phyloP scores from a whole-genome alignment of 331 rosid genomes.

The Acacia pycnantha region DNA sequence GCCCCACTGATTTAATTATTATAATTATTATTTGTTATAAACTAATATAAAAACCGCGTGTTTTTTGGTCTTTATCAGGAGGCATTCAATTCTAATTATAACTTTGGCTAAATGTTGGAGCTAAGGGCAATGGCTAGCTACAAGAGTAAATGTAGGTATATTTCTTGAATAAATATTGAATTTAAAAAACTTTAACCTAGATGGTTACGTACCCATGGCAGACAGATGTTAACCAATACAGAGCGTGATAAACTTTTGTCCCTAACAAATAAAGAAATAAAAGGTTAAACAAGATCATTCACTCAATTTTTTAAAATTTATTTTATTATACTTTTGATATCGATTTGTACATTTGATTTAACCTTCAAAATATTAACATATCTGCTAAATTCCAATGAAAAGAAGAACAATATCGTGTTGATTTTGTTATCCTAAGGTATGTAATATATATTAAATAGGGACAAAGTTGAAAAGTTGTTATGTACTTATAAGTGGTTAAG shows the following conservation, averaged over 20 bases:
- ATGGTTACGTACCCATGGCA: neutral
- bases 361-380: too few relatives aligned
- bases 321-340: too few relatives aligned
- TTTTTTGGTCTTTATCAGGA: neutral
- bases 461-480: too few relatives aligned
- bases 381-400: too few relatives aligned
- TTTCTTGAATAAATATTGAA: neutral
- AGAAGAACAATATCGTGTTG: too few relatives aligned
- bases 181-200: too few relatives aligned
- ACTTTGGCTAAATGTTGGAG: neutral
- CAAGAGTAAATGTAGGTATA: neutral
- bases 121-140: neutral
- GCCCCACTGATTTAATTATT: neutral
- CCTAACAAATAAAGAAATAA: neutral
- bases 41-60: neutral
- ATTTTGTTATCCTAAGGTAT: too few relatives aligned
- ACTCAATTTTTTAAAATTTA: neutral
- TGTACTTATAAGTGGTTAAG: too few relatives aligned
- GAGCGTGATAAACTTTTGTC: neutral
- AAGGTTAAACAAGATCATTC: too few relatives aligned
- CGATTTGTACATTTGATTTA: too few relatives aligned
- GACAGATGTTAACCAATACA: neutral
- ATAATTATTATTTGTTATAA: neutral
- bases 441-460: too few relatives aligned
- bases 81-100: neutral